These are phyloP conservation scores for Ambrosiella beaveri DNA, from an alignment of 2,329 filamentous ascomycete species.

Conservation along the genomic window DNA sequence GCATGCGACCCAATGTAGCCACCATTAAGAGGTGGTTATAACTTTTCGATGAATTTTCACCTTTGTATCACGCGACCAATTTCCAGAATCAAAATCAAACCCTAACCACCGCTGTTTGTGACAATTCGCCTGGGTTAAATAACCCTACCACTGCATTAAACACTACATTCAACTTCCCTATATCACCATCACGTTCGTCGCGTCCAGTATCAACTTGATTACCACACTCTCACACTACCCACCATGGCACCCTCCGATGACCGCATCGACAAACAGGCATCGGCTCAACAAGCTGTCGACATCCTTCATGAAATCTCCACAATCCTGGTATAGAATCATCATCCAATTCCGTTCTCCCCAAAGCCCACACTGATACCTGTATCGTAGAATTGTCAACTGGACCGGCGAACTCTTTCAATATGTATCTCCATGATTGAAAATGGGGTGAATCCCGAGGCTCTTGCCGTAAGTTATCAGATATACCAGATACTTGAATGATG, in stretches of 20 bases:
- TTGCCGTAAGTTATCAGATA: slow-evolving; percentile 49
- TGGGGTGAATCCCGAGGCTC: slow-evolving; percentile 84
- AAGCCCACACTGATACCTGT: background rate
- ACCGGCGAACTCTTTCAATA: slow-evolving; percentile 76
- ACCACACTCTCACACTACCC: background rate
- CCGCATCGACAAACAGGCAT: slow-evolving; percentile 52
- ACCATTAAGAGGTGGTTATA: too few species aligned
- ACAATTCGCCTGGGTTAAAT: too few species aligned
- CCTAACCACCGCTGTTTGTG: too few species aligned
- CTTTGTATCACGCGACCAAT: background rate
- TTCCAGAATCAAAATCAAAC: background rate
- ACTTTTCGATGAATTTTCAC: background rate
- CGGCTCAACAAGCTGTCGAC: slow-evolving; percentile 67
- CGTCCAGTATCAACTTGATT: background rate
- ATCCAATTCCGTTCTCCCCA: background rate
- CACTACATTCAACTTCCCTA: background rate
- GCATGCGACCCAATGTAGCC: too few species aligned
- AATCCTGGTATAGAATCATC: slow-evolving; percentile 49
- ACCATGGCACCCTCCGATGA: slow-evolving; percentile 23
- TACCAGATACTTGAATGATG: background rate
- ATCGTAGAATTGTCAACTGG: slow-evolving; percentile 73
- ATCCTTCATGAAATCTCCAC: slow-evolving; percentile 75
- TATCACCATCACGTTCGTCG: background rate
- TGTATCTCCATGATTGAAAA: slow-evolving; percentile 97
- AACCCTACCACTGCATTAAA: background rate